A percentile compares a stretch with the other conserved stretches of the same genome.
These are phyloP conservation scores for Nemania abortiva DNA, from an alignment of 2,329 filamentous ascomycete species.

Conservation along the genomic window DNA sequence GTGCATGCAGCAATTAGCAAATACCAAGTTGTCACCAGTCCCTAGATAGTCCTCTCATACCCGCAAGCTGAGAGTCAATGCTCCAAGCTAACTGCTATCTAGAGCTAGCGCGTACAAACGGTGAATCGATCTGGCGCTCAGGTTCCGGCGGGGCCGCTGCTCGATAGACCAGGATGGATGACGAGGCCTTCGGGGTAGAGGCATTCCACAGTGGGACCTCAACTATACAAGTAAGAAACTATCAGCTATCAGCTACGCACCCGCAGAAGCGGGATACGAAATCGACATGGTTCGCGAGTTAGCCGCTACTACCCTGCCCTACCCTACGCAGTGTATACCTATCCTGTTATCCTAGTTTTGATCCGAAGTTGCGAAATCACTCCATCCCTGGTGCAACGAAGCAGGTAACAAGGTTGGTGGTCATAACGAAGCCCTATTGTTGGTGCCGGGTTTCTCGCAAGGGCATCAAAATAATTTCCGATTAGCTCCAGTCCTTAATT, in stretches of 20 bases:
- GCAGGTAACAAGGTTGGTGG: background rate
- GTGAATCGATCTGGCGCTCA: constrained; percentile 1
- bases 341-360: constrained; percentile 1
- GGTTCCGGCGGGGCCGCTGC: constrained; percentile 20
- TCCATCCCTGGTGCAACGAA: background rate
- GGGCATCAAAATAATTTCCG: constrained; percentile 22
- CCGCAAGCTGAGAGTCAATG: constrained; percentile 7
- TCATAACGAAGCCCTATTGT: constrained; percentile 3
- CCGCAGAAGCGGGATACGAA: constrained; percentile 31
- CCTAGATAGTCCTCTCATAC: background rate
- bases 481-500: constrained; percentile 13
- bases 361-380: background rate
- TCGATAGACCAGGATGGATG: constrained; percentile 25
- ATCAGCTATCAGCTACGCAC: background rate
- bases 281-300: constrained; percentile 13
- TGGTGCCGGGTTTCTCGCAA: constrained; percentile 13
- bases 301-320: constrained; percentile 11
- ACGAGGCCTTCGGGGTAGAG: constrained; percentile 31
- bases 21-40: background rate
- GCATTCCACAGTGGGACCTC: background rate
- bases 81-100: background rate
- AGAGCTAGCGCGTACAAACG: constrained; percentile 2
- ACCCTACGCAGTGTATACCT: constrained; percentile 15
- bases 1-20: constrained; percentile 3
- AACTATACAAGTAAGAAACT: background rate